phyloP scores from a whole-genome alignment of 805 yeast species.

The Nakazawaea holstii region DNA sequence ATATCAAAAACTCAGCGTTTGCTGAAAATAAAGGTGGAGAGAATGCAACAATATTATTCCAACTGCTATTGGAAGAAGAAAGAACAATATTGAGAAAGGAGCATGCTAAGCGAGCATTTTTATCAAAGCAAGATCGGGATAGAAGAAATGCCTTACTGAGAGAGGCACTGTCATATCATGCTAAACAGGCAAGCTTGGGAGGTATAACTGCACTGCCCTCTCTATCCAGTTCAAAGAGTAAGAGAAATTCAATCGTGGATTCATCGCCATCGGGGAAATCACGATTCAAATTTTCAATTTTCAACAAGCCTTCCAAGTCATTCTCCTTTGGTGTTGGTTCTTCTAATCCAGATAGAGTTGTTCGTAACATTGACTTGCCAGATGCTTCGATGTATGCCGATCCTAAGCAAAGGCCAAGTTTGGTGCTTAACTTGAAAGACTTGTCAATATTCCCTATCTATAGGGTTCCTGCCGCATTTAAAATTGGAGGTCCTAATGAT shows the following conservation, averaged over 20 bases:
- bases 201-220: not conserved
- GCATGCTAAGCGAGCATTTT: conserved; percentile 19
- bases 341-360: conserved; percentile 36
- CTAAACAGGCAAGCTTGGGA: not conserved
- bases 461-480: conserved; percentile 41
- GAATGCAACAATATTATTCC: conserved; percentile 32
- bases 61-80: conserved; percentile 41
- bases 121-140: conserved; percentile 22
- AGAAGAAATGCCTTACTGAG: conserved; percentile 9
- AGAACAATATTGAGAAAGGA: conserved; percentile 50
- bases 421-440: conserved; percentile 40
- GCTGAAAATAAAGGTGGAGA: conserved; percentile 32
- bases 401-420: conserved; percentile 44
- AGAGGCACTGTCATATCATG: conserved; percentile 7
- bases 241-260: not conserved
- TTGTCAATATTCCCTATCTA: conserved; percentile 48
- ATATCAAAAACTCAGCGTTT: conserved; percentile 35
- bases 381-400: conserved; percentile 35
- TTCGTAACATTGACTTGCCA: conserved; percentile 56
- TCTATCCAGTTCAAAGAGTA: not conserved
- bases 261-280: conserved; percentile 2
- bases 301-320: conserved; percentile 47
- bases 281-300: conserved; percentile 15
- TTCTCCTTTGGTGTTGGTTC: conserved; percentile 48
- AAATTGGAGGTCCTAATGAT: conserved; percentile 29